These are phyloP conservation scores for Cercospora nicotianae DNA, from an alignment of 2,329 filamentous ascomycete species.

Conservation along the genomic window DNA sequence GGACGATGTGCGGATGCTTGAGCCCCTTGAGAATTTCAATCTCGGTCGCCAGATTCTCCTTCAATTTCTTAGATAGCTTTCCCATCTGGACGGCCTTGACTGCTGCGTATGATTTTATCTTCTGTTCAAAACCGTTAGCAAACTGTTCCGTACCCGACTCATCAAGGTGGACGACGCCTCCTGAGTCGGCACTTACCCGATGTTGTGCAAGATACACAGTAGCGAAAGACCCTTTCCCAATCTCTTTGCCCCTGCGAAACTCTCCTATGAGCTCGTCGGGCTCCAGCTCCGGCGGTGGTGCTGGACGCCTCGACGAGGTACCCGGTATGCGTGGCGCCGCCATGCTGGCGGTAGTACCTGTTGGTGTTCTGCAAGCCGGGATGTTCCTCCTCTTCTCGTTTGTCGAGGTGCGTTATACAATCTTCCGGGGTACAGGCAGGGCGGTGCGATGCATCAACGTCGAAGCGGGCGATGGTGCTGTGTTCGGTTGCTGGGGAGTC, in stretches of 20 bases:
- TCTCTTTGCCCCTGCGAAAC: slow-evolving; percentile 82
- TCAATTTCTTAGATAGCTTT: slow-evolving; percentile 92
- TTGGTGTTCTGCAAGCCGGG: slow-evolving; percentile 9
- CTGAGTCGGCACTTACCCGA: slow-evolving; percentile 29
- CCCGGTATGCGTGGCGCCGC: slow-evolving; percentile 31
- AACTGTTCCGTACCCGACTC: not conserved
- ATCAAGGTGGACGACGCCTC: not conserved
- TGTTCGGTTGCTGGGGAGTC: not conserved
- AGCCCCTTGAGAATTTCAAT: slow-evolving; percentile 93
- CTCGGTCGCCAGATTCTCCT: slow-evolving; percentile 92
- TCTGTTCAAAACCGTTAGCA: slow-evolving; percentile 44
- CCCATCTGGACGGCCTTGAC: slow-evolving; percentile 94
- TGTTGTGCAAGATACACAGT: slow-evolving; percentile 68
- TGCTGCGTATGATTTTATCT: slow-evolving; percentile 77
- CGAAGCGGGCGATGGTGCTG: not conserved
- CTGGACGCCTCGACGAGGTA: slow-evolving; percentile 39
- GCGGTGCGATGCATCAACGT: not conserved
- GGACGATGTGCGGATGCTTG: slow-evolving; percentile 94
- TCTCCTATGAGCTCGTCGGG: slow-evolving; percentile 61
- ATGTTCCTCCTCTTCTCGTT: slow-evolving; percentile 17
- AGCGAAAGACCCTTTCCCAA: slow-evolving; percentile 96
- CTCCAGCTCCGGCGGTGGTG: slow-evolving; percentile 37
- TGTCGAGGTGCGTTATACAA: not conserved
- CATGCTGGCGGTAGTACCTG: slow-evolving; percentile 29
- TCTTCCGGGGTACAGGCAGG: not conserved